Evolutionary conservation across 371 early-diverging fungal genomes (phyloP), one percentile per base, ranked within the genome.

Genomic region (Enterocytospora artemiae): DNA sequence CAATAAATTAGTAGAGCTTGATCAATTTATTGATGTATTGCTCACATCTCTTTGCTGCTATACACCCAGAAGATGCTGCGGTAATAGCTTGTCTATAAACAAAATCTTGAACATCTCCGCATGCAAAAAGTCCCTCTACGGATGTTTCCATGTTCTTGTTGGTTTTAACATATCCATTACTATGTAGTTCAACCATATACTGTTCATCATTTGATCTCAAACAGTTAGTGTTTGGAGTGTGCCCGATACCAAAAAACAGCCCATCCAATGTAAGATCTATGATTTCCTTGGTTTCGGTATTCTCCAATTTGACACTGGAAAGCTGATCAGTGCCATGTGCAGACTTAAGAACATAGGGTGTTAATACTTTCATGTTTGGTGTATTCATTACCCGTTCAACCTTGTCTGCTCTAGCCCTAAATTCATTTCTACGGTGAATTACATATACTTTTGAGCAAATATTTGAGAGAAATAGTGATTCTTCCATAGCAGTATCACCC

Each of bases 401-500:
- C 91, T 93, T 91, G 67, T 92, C 91, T 76, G 87, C 87, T 74
- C 90, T 87, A 16, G 95, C 93, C 67, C 97, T 86, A 57, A 96
- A 85, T 75, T 85, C 83, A 79, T 91, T 88, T 76, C 93, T 85
- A 73, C 97, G 87, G 60, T 93, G 93, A 18, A 93, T 82, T 25
- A 94, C 83, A 75, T 86, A 86, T 4, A 96, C 93, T 58, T 89
- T 85, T 46, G 83, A 85, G 28, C 88, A 94, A 73, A 86, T 87
- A 74, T 89, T 88, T 36, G 84, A 76, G 30, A 96, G 82, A 82
- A 88, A 95, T 37, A 87, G 85, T 34, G 91, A 89, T 79, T 96
- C 97, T 78, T 95, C 97, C 79, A 88, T 87, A 55, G 97, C 97
- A 71, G 92, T 88, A 81, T 96, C 97, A 64, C 97, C 97, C 68